These are phyloP conservation scores for Suhomyces atakaporum DNA, from an alignment of 1,139 yeast species.

Conservation along the genomic window DNA sequence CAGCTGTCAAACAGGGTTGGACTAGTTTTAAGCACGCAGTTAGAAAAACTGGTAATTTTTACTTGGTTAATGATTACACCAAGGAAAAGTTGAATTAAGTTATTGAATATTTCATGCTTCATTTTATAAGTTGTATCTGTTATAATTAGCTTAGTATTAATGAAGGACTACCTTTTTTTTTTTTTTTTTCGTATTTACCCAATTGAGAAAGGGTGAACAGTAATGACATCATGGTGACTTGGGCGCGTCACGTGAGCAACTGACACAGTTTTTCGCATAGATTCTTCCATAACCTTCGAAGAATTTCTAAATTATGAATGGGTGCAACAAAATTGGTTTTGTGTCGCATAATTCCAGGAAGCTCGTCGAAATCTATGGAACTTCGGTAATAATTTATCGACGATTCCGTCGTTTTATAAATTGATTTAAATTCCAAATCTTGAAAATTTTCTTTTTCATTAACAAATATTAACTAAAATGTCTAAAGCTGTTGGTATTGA, in stretches of 20 bases:
- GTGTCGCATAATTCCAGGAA: conserved; percentile 12
- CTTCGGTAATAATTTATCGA: conserved; percentile 13
- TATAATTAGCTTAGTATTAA: neutral
- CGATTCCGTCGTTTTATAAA: conserved; percentile 12
- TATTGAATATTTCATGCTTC: too few relatives aligned
- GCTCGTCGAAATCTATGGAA: conserved; percentile 19
- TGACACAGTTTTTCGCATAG: neutral
- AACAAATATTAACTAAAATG: conserved; percentile 34
- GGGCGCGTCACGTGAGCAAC: conserved; percentile 1
- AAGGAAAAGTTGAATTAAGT: conserved; percentile 24
- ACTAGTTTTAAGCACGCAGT: conserved; percentile 50
- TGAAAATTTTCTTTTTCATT: conserved; percentile 11
- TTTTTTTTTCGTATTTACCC: too few relatives aligned
- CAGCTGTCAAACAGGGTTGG: conserved; percentile 68
- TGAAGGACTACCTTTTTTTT: neutral
- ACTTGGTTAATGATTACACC: conserved; percentile 40
- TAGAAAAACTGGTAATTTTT: conserved; percentile 35
- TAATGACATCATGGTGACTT: conserved; percentile 5
- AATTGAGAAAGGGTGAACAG: neutral
- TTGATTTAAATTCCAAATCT: conserved; percentile 5
- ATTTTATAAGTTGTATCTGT: too few relatives aligned
- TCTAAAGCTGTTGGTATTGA: conserved; percentile 79
- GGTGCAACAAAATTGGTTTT: conserved; percentile 11
- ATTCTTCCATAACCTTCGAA: conserved; percentile 11
- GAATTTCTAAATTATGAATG: conserved; percentile 7